Evolutionary conservation across 192 early-diverging fungal genomes (phyloP), one percentile per base, ranked within the genome.

Genomic region (Coemansia sp.): DNA sequence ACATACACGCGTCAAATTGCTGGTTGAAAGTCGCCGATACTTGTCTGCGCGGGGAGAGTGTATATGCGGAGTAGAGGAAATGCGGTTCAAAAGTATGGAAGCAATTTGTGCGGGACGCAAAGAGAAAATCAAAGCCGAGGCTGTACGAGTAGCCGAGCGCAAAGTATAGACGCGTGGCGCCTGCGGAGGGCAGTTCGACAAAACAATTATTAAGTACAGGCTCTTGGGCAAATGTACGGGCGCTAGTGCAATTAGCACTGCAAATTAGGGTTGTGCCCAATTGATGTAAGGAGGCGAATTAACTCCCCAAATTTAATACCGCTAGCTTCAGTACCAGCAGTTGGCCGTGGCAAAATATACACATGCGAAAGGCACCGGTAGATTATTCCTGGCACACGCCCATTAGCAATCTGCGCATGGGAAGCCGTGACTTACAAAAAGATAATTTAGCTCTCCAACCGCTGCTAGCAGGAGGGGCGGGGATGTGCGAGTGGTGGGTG

Each of bases 291-390:
- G 34, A 35, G 34, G 11, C 11, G 15, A 35, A 35, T 35, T 35
- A 35, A 14, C 34, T 2, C 34, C 15, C 2, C 0, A 10, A n/a
- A 35, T 35, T 55, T 57, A 57, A 57, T 57, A 49, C 26, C 19
- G 46, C 8, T 19, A 29, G 38, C 19, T 21, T 23, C 23, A 19
- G 27, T 35, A 48, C 23, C 21, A 8, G 22, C 15, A 20, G 25
- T n/a, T 39, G 22, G 27, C 25, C 45, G 42, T 48, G 45, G 55
- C 55, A 57, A 57, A 55, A 48, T 35, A 35, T 35, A 35, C n/a
- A n/a, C n/a, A n/a, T n/a, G n/a, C n/a, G n/a, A n/a, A n/a, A n/a
- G n/a, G n/a, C n/a, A n/a, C n/a, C 34, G 12, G 34, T 35, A 10
- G 15, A n/a, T n/a, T n/a, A 35, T 35, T 35, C 12, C 15, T 35